Base-by-base conservation (phyloP, 2,329 filamentous ascomycete species). In the Fusarium dlaminii region DNA sequence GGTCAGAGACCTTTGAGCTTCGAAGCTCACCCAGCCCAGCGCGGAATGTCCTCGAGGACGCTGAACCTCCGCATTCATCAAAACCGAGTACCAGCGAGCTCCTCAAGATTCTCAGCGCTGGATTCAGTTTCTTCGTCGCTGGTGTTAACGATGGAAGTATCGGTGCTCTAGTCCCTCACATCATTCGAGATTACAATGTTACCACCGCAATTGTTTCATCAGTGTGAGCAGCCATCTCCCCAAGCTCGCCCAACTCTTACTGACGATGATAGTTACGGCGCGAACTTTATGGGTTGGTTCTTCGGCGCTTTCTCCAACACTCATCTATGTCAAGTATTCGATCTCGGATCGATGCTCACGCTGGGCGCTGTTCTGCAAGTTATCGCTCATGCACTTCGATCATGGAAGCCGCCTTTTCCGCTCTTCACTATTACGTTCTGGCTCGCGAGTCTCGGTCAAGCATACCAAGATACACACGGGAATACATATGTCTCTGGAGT, bases 71-170 rank as follows among this genome's bases (percentile, higher is more conserved):
- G 1, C n/a, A 20, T 36, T 57, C 39, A 2, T 66, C 40, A 13
- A 52, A 72, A 3, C 63, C 68, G 8, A 63, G 32, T 1, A 51
- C 15, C 3, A 14, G 8, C 9, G 64, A 74, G 2, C 8, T 75
- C 3, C 68, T 88, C 40, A 90, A 89, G 76, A 80, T 92, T 6
- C 61, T 87, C 42, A 88, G 87, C 48, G 86, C 88, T 6, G 87
- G 86, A 1, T 87, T 91, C 70, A 90, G 89, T 0, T 92, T 92
- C 82, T 91, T 92, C 76, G 89, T 90, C 36, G 89, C 90, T 0
- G 90, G 91, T 1, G 84, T 89, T 54, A 92, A 91, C 64, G 91
- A 92, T 77, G 90, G 90, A 37, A 90, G 87, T 68, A 82, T 92
- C 2, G 91, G 91, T 6, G 86, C 90, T 3, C 72, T 93, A 20